Percentiles rank a stretch among this genome's conserved stretches.
phyloP scores from a whole-genome alignment of 2,329 filamentous ascomycete genomes.

The Claviceps humidiphila region DNA sequence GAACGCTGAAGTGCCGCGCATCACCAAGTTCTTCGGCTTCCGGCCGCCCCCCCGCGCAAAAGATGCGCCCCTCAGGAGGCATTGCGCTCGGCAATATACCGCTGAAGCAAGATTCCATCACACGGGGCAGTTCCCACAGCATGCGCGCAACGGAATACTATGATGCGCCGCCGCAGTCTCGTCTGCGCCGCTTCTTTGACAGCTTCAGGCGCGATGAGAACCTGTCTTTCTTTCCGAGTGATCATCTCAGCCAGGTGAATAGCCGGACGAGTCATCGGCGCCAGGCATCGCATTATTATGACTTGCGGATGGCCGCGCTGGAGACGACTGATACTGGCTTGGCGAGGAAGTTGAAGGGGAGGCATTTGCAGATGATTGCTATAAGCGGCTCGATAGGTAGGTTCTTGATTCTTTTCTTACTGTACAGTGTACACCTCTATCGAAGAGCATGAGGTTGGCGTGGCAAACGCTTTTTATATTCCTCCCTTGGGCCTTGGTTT shows the following conservation, averaged over 20 bases:
- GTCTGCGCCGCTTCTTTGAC: constrained; percentile 37
- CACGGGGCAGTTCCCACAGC: constrained; percentile 35
- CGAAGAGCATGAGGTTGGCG: background rate
- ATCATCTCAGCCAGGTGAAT: constrained; percentile 25
- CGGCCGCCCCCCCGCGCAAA: background rate
- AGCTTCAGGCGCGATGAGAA: constrained; percentile 50
- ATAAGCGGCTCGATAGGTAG: constrained; percentile 81
- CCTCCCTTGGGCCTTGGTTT: background rate
- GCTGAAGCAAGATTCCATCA: constrained; percentile 43
- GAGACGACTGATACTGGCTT: constrained; percentile 67
- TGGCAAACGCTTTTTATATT: no score
- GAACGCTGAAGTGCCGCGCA: no score
- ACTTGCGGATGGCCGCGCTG: constrained; percentile 45
- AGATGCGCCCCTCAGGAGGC: constrained; percentile 23
- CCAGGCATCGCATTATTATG: constrained; percentile 36
- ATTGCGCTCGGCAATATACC: constrained; percentile 46
- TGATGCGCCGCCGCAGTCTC: constrained; percentile 20
- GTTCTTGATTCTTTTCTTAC: constrained; percentile 1
- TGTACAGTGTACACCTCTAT: no score
- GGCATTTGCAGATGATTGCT: constrained; percentile 95
- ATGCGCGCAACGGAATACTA: constrained; percentile 39
- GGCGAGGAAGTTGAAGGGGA: constrained; percentile 62
- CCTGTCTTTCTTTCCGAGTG: constrained; percentile 32
- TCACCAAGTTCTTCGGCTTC: background rate
- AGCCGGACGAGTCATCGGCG: constrained; percentile 6